phyloP scores from a whole-genome alignment of 106 monocot species.

The Dendrobium huoshanense region DNA sequence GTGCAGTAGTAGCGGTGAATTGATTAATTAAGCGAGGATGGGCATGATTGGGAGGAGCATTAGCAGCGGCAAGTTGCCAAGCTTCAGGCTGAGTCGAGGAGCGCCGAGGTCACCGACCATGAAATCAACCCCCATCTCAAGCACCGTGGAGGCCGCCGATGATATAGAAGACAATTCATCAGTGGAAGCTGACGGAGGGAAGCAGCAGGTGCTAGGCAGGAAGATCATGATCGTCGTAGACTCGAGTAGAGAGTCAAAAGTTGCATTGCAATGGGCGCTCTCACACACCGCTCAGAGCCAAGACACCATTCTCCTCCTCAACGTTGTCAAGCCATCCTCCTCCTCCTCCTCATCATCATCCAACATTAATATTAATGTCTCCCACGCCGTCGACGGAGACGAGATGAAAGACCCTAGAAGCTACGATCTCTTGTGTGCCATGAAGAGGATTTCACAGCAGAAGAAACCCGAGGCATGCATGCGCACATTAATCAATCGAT shows the following conservation, averaged over 20 bases:
- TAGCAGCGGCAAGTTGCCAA: constrained; percentile 1
- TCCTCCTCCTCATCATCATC: neutral
- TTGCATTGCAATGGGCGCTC: constrained; percentile 40
- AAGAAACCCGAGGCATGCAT: constrained; percentile 31
- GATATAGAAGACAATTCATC: neutral
- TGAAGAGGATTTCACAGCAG: constrained; percentile 30
- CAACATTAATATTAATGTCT: neutral
- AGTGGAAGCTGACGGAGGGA: neutral
- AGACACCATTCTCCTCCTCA: constrained; percentile 30
- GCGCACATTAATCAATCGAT: neutral
- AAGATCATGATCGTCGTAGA: constrained; percentile 34
- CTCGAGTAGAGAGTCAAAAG: constrained; percentile 24
- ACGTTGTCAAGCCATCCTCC: constrained; percentile 11
- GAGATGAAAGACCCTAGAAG: constrained; percentile 11
- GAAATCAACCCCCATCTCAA: constrained; percentile 1
- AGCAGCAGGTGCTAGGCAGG: constrained; percentile 8
- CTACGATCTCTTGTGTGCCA: constrained; percentile 11
- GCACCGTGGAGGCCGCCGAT: neutral
- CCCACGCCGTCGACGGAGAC: neutral
- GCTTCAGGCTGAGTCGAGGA: neutral
- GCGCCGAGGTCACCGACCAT: neutral
- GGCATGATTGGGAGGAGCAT: neutral
- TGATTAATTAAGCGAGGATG: too few species aligned
- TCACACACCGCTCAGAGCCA: constrained; percentile 32
- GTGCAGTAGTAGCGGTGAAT: too few species aligned